A percentile compares a stretch with the other conserved stretches of the same genome.
Evolutionary conservation across 1,284 basidiomycete genomes (phyloP).

Genomic region (Leccinum subspadiceum): DNA sequence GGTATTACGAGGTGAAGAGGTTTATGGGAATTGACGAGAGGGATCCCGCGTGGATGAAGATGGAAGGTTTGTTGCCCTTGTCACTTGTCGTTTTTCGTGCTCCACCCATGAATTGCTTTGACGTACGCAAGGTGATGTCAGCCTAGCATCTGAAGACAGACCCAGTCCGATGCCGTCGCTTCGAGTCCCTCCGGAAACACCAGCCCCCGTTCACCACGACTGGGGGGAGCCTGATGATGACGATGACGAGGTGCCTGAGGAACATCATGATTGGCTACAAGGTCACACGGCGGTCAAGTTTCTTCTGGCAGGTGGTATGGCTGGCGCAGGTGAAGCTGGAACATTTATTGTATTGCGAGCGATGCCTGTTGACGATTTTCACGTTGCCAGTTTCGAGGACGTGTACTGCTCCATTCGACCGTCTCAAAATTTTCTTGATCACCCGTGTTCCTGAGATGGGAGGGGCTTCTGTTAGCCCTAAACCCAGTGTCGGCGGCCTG

Average conservation of each 20-base stretch:
- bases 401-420: constrained; percentile 96
- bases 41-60: constrained; percentile 76
- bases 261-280: constrained; percentile 64
- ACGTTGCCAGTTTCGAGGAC: constrained; percentile 77
- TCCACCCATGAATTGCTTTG: constrained; percentile 26
- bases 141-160: constrained; percentile 68
- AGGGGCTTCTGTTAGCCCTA: constrained; percentile 46
- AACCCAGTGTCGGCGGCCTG: constrained; percentile 54
- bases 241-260: constrained; percentile 40
- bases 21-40: constrained; percentile 75
- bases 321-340: constrained; percentile 74
- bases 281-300: constrained; percentile 83
- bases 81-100: constrained; percentile 13
- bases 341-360: neutral
- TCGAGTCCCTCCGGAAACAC: constrained; percentile 22
- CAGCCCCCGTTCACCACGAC: constrained; percentile 41
- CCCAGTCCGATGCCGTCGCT: constrained; percentile 38
- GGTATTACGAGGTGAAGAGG: constrained; percentile 77
- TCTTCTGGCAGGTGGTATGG: constrained; percentile 90
- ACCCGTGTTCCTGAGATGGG: constrained; percentile 75
- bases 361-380: constrained; percentile 7
- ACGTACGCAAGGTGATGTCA: constrained; percentile 63
- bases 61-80: constrained; percentile 68
- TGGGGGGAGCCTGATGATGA: constrained; percentile 53
- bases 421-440: constrained; percentile 96